Conservation (phyloP, 805 yeast species). For the Candida pseudofarinosa region DNA sequence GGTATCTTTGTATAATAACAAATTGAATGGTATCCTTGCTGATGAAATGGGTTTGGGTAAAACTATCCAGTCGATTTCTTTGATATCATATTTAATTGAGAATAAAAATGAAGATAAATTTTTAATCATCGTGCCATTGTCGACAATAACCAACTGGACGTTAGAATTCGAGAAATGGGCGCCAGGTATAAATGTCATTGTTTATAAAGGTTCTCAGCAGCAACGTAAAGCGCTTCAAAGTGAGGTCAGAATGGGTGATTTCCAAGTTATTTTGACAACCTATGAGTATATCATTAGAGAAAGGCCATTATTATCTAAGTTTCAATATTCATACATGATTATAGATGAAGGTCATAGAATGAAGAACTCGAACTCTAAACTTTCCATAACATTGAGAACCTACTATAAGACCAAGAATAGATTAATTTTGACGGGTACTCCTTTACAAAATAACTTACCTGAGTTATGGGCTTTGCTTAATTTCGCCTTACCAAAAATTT, state of each 20-base stretch:
- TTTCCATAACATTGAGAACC: conserved; percentile 65
- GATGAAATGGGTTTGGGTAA: conserved; percentile 70
- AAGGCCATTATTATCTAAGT: conserved; percentile 62
- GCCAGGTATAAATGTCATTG: conserved; percentile 65
- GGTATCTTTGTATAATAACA: conserved; percentile 59
- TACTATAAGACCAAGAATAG: conserved; percentile 74
- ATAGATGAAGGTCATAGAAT: conserved; percentile 90
- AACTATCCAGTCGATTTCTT: conserved; percentile 73
- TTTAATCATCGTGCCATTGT: conserved; percentile 76
- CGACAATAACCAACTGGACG: conserved; percentile 84
- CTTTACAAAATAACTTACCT: conserved; percentile 78
- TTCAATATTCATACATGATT: conserved; percentile 81
- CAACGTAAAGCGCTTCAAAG: conserved; percentile 64
- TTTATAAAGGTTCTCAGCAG: conserved; percentile 74
- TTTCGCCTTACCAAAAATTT: conserved; percentile 78
- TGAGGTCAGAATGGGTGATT: conserved; percentile 63
- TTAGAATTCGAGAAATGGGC: conserved; percentile 88
- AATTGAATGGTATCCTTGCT: conserved; percentile 60
- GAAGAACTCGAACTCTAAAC: conserved; percentile 74
- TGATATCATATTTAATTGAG: conserved; percentile 68
- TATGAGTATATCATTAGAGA: conserved; percentile 80
- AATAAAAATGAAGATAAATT: conserved; percentile 66
- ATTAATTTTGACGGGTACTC: conserved; percentile 83
- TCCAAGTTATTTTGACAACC: conserved; percentile 74
- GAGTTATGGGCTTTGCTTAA: conserved; percentile 83